Base-by-base conservation (phyloP, 768 basidiomycete genomes). In the Hypholoma fasciculare region DNA sequence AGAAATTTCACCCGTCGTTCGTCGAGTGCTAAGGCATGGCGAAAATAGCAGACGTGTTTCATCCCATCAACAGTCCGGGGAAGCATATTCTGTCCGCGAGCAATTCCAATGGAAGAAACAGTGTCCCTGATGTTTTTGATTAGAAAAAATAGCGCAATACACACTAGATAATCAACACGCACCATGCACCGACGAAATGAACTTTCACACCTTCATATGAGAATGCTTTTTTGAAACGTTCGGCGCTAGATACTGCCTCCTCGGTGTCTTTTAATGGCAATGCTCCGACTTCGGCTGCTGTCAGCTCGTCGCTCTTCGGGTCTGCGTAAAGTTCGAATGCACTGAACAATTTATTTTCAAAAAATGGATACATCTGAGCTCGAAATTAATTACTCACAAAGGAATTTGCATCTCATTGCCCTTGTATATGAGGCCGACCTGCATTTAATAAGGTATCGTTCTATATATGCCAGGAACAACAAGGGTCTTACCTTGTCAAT, bases 351-450 rank as follows among this genome's bases (percentile, higher is more conserved):
- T n/a, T 23, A 23, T 23, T 1, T 23, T n/a, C n/a, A n/a, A n/a
- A 23, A 23, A 23, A 23, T 23, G 23, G 4, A 4, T 23, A 23
- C 23, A 23, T 23, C 23, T 23, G 23, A 56, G n/a, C 23, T 23
- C 23, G 23, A 23, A 23, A 23, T 2, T 23, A 4, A 23, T 2
- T 4, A 23, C 12, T 14, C 39, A 61, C 63, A 64, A 64, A 17
- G 63, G 60, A 9, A 64, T 61, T 52, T 77, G 78, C 34, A 74
- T 71, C 14, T 74, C 61, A 52, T 79, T 79, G 42, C 77, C 77
- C 17, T 70, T 69, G n/a, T 69, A 63, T 43, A 80, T 67, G 7
- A 81, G 58, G 9, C 79, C 79, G 6, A 80, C 76, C 78, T 79
- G 23, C 1, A 14, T 43, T 7, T 2, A 11, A 7, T 2, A 8